Conservation (phyloP, 1,139 yeast species). For the Diutina neorugosa region DNA sequence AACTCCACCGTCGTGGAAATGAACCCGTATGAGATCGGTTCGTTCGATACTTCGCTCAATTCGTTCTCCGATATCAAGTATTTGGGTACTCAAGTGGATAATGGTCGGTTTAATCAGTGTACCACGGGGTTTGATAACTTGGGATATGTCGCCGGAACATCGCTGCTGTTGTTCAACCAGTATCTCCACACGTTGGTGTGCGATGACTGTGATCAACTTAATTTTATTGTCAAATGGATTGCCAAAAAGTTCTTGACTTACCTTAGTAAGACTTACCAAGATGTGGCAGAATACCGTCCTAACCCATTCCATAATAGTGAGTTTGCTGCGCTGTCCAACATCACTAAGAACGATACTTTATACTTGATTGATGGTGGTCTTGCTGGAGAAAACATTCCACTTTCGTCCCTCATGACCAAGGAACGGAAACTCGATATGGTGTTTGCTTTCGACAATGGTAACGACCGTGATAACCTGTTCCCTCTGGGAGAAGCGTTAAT, state of each 20-base stretch:
- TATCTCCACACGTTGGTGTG: slow-evolving; percentile 48
- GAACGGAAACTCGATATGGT: slow-evolving; percentile 25
- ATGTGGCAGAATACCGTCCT: slow-evolving; percentile 32
- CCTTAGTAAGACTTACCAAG: slow-evolving; percentile 27
- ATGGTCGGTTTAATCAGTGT: slow-evolving; percentile 7
- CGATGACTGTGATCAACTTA: slow-evolving; percentile 16
- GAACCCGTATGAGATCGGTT: slow-evolving; percentile 75
- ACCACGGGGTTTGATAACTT: slow-evolving; percentile 64
- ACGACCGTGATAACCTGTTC: slow-evolving; percentile 18
- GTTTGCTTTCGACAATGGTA: slow-evolving; percentile 27
- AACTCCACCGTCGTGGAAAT: slow-evolving; percentile 72
- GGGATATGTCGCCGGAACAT: slow-evolving; percentile 67
- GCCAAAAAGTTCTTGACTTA: slow-evolving; percentile 30
- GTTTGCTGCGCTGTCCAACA: slow-evolving; percentile 18
- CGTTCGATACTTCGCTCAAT: slow-evolving; percentile 68
- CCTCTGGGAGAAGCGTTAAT: slow-evolving; percentile 29
- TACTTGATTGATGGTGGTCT: slow-evolving; percentile 32
- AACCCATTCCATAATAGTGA: slow-evolving; percentile 40
- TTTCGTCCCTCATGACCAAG: slow-evolving; percentile 23
- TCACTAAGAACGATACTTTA: slow-evolving; percentile 18
- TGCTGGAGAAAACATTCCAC: slow-evolving; percentile 26
- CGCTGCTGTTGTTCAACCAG: slow-evolving; percentile 68
- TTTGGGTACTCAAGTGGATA: slow-evolving; percentile 41
- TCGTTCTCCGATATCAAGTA: slow-evolving; percentile 54
- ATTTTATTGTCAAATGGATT: slow-evolving; percentile 36